Conservation (phyloP, 225 moss, liverwort and hornwort genomes). For the Takakia lepidozioides region DNA sequence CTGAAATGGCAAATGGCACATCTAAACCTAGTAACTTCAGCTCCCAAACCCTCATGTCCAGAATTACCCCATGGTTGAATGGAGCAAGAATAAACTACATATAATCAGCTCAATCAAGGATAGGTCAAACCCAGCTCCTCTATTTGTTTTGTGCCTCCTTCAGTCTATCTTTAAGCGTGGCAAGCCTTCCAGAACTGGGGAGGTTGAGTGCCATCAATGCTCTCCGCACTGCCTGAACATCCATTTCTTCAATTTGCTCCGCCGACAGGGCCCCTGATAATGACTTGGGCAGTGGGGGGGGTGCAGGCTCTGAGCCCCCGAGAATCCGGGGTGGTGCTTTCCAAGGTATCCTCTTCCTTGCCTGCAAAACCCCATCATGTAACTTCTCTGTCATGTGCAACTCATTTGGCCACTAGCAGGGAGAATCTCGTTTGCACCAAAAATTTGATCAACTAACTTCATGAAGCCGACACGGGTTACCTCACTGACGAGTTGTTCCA, state of each 20-base stretch:
- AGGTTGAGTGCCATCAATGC: constrained; percentile 80
- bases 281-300: constrained; percentile 75
- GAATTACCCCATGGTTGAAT: no score
- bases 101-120: no score
- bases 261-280: constrained; percentile 58
- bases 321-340: constrained; percentile 73
- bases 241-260: constrained; percentile 76
- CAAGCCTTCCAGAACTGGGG: constrained; percentile 85
- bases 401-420: no score
- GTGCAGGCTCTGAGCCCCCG: constrained; percentile 87
- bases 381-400: no score
- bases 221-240: constrained; percentile 63
- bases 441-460: background rate
- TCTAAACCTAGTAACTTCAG: no score
- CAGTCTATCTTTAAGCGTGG: constrained; percentile 58
- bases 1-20: no score
- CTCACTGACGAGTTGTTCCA: constrained; percentile 79
- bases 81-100: no score
- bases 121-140: no score
- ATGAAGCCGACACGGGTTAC: constrained; percentile 14
- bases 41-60: no score
- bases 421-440: background rate
- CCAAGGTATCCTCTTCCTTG: constrained; percentile 79
- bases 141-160: constrained; percentile 57
- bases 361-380: constrained; percentile 30